Base-by-base conservation (phyloP, 768 basidiomycete species). In the Termitomyces sp. region DNA sequence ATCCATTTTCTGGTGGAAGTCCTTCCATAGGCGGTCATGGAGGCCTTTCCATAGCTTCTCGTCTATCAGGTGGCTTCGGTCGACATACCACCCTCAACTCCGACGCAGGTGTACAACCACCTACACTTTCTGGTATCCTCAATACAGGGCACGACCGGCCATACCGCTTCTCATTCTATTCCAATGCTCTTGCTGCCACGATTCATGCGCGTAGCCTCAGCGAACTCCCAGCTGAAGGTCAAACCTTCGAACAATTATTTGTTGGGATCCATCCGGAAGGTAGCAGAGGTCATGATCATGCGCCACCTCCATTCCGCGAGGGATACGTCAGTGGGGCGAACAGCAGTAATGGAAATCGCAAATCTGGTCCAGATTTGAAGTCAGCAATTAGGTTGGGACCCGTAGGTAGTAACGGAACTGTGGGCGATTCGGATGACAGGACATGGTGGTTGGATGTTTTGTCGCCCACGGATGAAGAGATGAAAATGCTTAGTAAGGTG, bases 371-470 rank as follows among this genome's bases (percentile, higher is more conserved):
- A 12, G 55, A 64, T 21, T 59, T 56, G 43, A 64, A 65, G 21
- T 49, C 56, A 40, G 51, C 61, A 31, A 55, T 56, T n/a, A 59
- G 59, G 14, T 56, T 54, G 10, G 61, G 61, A 1, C 50, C 57
- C 1, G 54, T 33, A 9, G 56, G 56, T 6, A 47, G 40, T 8
- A 55, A 50, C 51, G 60, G 57, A 19, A 45, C 28, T 21, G 50
- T 50, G 28, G 57, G 57, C 21, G 79, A 87, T 53, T 75, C 77
- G 2, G 94, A 94, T 61, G 79, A 78, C 0, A 87, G 81, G 65
- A 97, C 94, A 1, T 99, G 97, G 97, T 99, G 97, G 97, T 71
- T 99, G 60, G 97, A 99, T 65, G 81, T 98, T 1, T 81, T 86
- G 53, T 88, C 85, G 55, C 97, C 97, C 0, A 98, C 95, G 0